Evolutionary conservation across 2,329 filamentous ascomycete species (phyloP).

Genomic region (Ophiocordyceps camponoti-rufipedis): DNA sequence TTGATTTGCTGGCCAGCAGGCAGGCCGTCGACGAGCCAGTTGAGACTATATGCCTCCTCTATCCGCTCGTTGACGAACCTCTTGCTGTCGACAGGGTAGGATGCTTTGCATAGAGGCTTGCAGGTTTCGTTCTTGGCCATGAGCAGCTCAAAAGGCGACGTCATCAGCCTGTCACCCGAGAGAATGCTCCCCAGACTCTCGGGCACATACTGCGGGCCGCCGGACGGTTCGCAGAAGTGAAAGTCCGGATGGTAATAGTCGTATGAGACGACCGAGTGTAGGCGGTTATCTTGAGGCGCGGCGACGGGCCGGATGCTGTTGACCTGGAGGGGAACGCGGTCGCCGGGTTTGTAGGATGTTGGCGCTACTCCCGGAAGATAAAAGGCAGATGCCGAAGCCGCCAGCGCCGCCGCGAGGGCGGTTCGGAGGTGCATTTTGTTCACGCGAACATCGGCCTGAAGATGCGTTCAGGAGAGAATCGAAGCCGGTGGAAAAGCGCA

Average conservation of each 20-base stretch:
- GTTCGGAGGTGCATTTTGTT: constrained; percentile 26
- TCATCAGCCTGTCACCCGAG: constrained; percentile 92
- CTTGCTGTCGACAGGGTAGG: constrained; percentile 45
- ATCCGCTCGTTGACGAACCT: constrained; percentile 74
- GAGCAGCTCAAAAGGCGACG: constrained; percentile 77
- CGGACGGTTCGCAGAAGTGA: constrained; percentile 69
- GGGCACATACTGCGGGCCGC: constrained; percentile 59
- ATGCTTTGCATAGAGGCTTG: constrained; percentile 55
- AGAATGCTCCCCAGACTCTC: constrained; percentile 83
- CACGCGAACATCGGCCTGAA: not conserved
- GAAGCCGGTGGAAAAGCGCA: not conserved
- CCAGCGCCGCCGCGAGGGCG: constrained; percentile 27
- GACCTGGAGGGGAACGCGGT: constrained; percentile 72
- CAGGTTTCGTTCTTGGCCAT: constrained; percentile 83
- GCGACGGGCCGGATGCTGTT: constrained; percentile 82
- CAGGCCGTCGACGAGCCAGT: constrained; percentile 89
- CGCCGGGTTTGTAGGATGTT: constrained; percentile 69
- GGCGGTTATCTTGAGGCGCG: constrained; percentile 55
- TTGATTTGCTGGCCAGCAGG: constrained; percentile 72
- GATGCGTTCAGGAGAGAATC: not conserved
- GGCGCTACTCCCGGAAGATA: constrained; percentile 94
- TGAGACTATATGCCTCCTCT: constrained; percentile 71
- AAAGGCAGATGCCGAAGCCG: constrained; percentile 50
- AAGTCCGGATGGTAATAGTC: constrained; percentile 88
- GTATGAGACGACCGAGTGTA: constrained; percentile 87